Evolutionary conservation across 495 filamentous ascomycete species (phyloP).

Genomic region (Penicillium manginii): DNA sequence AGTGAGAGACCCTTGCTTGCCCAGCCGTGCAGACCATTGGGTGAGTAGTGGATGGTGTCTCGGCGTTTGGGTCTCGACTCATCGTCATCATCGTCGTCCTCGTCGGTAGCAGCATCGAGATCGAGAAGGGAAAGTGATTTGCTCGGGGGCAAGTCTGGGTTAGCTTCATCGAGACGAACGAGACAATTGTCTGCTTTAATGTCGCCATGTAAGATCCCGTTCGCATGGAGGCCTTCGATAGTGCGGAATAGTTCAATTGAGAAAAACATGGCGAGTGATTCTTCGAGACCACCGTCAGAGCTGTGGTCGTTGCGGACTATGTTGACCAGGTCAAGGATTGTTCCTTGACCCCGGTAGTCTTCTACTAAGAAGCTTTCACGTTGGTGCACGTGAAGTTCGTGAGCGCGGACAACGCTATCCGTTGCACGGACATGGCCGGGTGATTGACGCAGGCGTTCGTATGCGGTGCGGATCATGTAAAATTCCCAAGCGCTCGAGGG

Average conservation of each 20-base stretch:
- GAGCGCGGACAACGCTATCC: conserved; percentile 75
- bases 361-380: conserved; percentile 87
- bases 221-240: conserved; percentile 80
- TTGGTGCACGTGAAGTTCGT: conserved; percentile 85
- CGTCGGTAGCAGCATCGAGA: conserved; percentile 26
- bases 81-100: conserved; percentile 15
- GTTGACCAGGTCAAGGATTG: conserved; percentile 91
- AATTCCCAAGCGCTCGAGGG: conserved; percentile 94
- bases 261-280: conserved; percentile 91
- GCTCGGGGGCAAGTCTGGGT: conserved; percentile 24
- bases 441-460: conserved; percentile 66
- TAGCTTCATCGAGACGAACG: conserved; percentile 69
- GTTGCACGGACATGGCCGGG: conserved; percentile 56
- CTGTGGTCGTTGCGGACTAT: conserved; percentile 69
- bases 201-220: conserved; percentile 86
- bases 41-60: conserved; percentile 59
- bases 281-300: conserved; percentile 73
- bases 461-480: conserved; percentile 85
- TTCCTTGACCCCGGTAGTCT: conserved; percentile 87
- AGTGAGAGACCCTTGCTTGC: conserved; percentile 74
- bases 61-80: conserved; percentile 47
- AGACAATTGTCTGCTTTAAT: conserved; percentile 95
- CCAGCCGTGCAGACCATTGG: conserved; percentile 79
- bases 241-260: conserved; percentile 88
- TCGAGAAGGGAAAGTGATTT: conserved; percentile 37